These are phyloP conservation scores for Moesziomyces sp. DNA, from an alignment of 1,284 basidiomycete species.

Conservation along the genomic window DNA sequence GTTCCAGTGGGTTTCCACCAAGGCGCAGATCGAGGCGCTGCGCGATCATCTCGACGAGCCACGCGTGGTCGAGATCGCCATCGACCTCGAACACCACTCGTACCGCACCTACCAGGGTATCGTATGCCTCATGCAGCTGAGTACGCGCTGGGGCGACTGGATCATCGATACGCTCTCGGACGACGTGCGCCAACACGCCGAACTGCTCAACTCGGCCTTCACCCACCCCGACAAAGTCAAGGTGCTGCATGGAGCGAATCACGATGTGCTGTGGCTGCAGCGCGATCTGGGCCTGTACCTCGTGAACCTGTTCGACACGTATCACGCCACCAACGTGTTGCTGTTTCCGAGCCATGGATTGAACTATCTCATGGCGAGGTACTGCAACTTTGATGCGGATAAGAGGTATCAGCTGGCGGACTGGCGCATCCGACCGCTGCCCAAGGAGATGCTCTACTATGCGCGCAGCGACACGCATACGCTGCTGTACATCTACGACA, in stretches of 20 bases:
- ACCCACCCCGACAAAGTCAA: constrained; percentile 86
- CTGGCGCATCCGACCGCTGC: constrained; percentile 91
- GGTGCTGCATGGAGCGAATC: constrained; percentile 86
- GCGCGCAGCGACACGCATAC: constrained; percentile 96
- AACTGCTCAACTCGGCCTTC: constrained; percentile 76
- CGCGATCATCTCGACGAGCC: constrained; percentile 71
- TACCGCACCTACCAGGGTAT: constrained; percentile 87
- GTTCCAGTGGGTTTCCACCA: constrained; percentile 79
- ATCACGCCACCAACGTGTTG: constrained; percentile 84
- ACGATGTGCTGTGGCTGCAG: constrained; percentile 94
- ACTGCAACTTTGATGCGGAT: constrained; percentile 90
- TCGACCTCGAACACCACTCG: constrained; percentile 93
- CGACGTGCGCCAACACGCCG: constrained; percentile 78
- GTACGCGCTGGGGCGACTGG: constrained; percentile 84
- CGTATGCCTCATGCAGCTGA: constrained; percentile 86
- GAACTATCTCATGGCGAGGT: constrained; percentile 85
- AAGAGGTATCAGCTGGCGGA: constrained; percentile 96
- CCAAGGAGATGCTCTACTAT: constrained; percentile 88
- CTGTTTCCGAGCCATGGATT: constrained; percentile 82
- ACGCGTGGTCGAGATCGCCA: constrained; percentile 80
- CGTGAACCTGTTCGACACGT: constrained; percentile 96
- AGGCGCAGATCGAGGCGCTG: constrained; percentile 74
- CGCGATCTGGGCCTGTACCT: constrained; percentile 93
- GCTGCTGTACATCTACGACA: constrained; percentile 90
- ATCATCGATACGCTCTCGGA: constrained; percentile 81